Evolutionary conservation across 805 yeast species (phyloP), one percentile per base, ranked within the genome.

Genomic region (Wickerhamomyces bovis): DNA sequence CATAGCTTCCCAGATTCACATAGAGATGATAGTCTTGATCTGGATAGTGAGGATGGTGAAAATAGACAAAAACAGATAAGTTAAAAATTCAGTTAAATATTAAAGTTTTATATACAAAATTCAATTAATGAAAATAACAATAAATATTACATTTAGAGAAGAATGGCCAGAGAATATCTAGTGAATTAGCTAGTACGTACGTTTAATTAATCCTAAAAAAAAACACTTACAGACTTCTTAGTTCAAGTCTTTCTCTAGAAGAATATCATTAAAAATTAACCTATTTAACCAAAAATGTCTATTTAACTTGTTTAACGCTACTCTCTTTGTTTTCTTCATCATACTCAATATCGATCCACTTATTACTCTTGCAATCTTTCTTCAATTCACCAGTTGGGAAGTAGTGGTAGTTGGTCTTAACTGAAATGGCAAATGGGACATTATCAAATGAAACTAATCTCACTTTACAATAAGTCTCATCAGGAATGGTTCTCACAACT

Each of bases 391-490:
- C 73, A 3, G 89, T 84, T 40, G 89, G 88, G 71, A 88, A 89
- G 61, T 89, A 89, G 60, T 89, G 97, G 60, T 87, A 85, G 63
- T 87, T 88, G 1, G 95, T 87, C 67, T 88, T 87, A 55, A 89
- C 65, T 1, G 96, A 83, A 42, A 84, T 81, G 1, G 97, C 97
- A 56, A 83, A 78, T 19, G 96, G 96, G 21, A 88, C 81, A 51
- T 85, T 84, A 56, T 90, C 97, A 64, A 85, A 89, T 1, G 95
- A 80, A 40, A 89, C 90, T 35, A 86, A 68, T 52, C 96, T 78
- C 51, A 90, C 67, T 58, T 88, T 85, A 57, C 88, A 84, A 58
- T 89, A 90, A 3, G 90, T 80, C 53, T 81, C 78, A 57, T 89
- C 95, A 6, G 88, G 83, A 43, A 89, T 83, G 16, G 72, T 64